Conservation (phyloP, 768 basidiomycete genomes). For the Hirschioporus abietinus region DNA sequence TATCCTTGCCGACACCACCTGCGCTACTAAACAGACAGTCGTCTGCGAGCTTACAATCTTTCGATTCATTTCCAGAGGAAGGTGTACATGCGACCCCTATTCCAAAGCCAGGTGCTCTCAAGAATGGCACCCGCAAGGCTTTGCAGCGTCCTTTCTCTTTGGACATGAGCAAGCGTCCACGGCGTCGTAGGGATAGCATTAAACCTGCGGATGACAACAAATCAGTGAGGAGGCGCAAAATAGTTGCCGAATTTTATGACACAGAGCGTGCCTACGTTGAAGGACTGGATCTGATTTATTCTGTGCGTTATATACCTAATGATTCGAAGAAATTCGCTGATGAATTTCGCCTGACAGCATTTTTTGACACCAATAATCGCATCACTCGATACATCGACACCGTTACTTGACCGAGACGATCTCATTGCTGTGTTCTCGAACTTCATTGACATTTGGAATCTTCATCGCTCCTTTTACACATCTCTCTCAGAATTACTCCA, state of each 20-base stretch:
- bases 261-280: constrained; percentile 79
- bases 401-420: constrained; percentile 62
- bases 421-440: constrained; percentile 79
- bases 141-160: constrained; percentile 30
- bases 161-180: constrained; percentile 35
- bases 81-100: constrained; percentile 19
- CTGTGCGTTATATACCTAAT: constrained; percentile 38
- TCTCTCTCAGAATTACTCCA: constrained; percentile 47
- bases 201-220: constrained; percentile 43
- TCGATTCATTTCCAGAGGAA: constrained; percentile 65
- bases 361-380: constrained; percentile 77
- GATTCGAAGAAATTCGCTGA: constrained; percentile 8
- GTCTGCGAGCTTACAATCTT: constrained; percentile 64
- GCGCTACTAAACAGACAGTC: constrained; percentile 55
- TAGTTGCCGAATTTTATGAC: constrained; percentile 76
- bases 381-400: constrained; percentile 62
- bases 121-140: constrained; percentile 22
- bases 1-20: constrained; percentile 34
- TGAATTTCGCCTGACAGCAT: constrained; percentile 41
- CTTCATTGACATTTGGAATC: constrained; percentile 89
- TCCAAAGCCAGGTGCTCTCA: constrained; percentile 30
- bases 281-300: constrained; percentile 78
- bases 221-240: constrained; percentile 54
- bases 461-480: constrained; percentile 70
- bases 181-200: constrained; percentile 31